Conservation (phyloP, 2,329 filamentous ascomycete species). For the Sporothrix brunneoviolacea region DNA sequence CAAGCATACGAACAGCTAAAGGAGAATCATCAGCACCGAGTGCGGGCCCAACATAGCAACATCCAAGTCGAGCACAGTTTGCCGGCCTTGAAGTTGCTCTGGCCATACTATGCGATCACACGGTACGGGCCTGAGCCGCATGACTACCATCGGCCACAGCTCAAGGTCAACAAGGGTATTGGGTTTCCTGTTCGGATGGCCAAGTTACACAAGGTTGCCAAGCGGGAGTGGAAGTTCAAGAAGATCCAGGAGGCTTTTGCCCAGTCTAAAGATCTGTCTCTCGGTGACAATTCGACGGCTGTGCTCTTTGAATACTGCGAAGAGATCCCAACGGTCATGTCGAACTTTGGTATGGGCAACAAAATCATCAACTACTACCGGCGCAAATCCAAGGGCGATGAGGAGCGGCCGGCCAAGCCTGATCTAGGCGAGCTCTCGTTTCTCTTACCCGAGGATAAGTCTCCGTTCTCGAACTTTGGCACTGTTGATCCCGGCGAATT, state of each 20-base stretch:
- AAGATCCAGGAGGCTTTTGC: slow-evolving; percentile 72
- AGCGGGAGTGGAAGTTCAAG: slow-evolving; percentile 78
- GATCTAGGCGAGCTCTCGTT: slow-evolving; percentile 87
- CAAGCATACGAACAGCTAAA: slow-evolving; percentile 93
- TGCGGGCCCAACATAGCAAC: slow-evolving; percentile 84
- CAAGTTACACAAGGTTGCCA: slow-evolving; percentile 59
- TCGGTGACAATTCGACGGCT: slow-evolving; percentile 82
- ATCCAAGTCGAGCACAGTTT: slow-evolving; percentile 91
- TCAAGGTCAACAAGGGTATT: slow-evolving; percentile 63
- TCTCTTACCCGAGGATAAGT: slow-evolving; percentile 87
- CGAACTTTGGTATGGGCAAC: slow-evolving; percentile 96
- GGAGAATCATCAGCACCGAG: slow-evolving; percentile 93
- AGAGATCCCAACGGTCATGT: slow-evolving; percentile 83
- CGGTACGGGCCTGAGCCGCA: slow-evolving; percentile 62
- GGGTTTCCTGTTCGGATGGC: slow-evolving; percentile 65
- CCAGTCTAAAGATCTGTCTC: slow-evolving; percentile 71
- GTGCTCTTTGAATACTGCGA: slow-evolving; percentile 94
- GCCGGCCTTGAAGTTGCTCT: slow-evolving; percentile 84
- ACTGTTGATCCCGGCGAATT: slow-evolving; percentile 87
- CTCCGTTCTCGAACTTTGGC: slow-evolving; percentile 91
- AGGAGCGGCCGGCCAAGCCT: slow-evolving; percentile 66
- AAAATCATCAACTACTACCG: slow-evolving; percentile 96
- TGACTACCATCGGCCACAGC: slow-evolving; percentile 75
- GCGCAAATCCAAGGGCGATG: slow-evolving; percentile 70
- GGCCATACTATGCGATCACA: slow-evolving; percentile 91